phyloP scores from a whole-genome alignment of 192 early-diverging fungal genomes.

The Entomortierella parvispora region DNA sequence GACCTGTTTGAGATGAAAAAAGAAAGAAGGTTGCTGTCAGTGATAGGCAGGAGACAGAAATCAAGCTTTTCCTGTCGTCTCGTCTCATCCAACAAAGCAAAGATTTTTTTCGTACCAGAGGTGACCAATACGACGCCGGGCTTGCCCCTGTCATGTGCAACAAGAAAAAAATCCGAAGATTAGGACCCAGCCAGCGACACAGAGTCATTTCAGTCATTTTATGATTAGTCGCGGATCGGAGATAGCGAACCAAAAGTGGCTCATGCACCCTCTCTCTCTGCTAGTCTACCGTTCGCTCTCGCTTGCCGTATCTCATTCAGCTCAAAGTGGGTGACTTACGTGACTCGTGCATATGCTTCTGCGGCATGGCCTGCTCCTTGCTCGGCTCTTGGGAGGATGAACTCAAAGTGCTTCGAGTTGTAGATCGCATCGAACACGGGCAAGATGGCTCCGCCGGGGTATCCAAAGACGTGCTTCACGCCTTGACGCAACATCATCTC shows the following conservation, averaged over 20 bases:
- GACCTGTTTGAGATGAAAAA: slow-evolving; percentile 75
- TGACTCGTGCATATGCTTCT: slow-evolving; percentile 94
- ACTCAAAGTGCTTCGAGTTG: slow-evolving; percentile 95
- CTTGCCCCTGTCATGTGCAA: slow-evolving; percentile 65
- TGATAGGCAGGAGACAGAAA: neutral
- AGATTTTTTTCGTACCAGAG: slow-evolving; percentile 27
- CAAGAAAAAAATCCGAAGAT: too few relatives aligned
- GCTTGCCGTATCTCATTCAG: too few relatives aligned
- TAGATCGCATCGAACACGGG: slow-evolving; percentile 99
- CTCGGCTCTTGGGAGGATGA: slow-evolving; percentile 96
- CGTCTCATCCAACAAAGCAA: neutral
- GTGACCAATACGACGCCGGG: slow-evolving; percentile 70
- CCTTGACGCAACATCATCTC: slow-evolving; percentile 97
- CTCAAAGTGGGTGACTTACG: slow-evolving; percentile 63
- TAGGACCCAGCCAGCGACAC: too few relatives aligned
- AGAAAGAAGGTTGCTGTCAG: slow-evolving; percentile 37
- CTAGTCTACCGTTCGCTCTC: too few relatives aligned
- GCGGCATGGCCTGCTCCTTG: slow-evolving; percentile 99
- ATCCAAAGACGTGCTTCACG: slow-evolving; percentile 97
- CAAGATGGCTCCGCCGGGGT: slow-evolving; percentile 98
- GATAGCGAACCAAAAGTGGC: too few relatives aligned
- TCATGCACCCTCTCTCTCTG: too few relatives aligned
- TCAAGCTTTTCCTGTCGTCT: neutral
- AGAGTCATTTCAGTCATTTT: too few relatives aligned
- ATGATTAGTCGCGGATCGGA: too few relatives aligned